Evolutionary conservation across 2,329 filamentous ascomycete genomes (phyloP).

Genomic region (Scolecobasidium constrictum): DNA sequence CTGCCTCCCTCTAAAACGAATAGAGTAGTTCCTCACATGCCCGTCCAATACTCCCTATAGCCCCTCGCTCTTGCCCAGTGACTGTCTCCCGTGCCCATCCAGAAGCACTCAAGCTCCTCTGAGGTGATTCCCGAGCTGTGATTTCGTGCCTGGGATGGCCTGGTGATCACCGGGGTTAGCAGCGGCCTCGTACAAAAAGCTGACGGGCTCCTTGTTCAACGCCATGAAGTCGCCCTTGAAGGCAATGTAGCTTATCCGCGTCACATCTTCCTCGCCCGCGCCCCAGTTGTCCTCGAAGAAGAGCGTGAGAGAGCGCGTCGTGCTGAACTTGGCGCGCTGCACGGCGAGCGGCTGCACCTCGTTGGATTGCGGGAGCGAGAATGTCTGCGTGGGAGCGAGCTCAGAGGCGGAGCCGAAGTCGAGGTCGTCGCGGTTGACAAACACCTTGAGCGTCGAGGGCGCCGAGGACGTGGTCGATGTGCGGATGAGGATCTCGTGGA

Average conservation of each 20-base stretch:
- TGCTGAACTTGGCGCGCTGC: slow-evolving; percentile 78
- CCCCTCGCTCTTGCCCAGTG: too few species aligned
- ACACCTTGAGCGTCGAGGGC: slow-evolving; percentile 75
- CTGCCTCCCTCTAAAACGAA: too few species aligned
- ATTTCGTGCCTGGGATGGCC: slow-evolving; percentile 27
- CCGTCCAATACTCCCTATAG: too few species aligned
- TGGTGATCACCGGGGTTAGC: slow-evolving; percentile 84
- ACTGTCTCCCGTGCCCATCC: neutral
- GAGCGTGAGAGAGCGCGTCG: slow-evolving; percentile 68
- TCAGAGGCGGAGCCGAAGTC: slow-evolving; percentile 73
- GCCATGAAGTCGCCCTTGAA: slow-evolving; percentile 94
- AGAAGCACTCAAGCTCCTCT: neutral
- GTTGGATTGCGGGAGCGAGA: slow-evolving; percentile 66
- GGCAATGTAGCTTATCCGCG: slow-evolving; percentile 69
- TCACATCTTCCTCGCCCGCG: slow-evolving; percentile 65
- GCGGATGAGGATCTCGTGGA: slow-evolving; percentile 80
- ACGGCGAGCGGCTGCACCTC: slow-evolving; percentile 83
- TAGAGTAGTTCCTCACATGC: too few species aligned
- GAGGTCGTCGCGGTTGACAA: slow-evolving; percentile 75
- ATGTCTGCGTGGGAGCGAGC: slow-evolving; percentile 57
- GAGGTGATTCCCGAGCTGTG: neutral
- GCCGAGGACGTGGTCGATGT: slow-evolving; percentile 60
- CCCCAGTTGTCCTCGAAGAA: slow-evolving; percentile 91
- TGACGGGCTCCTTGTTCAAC: slow-evolving; percentile 69
- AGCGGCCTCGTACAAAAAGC: slow-evolving; percentile 87